Percentiles rank a stretch among this genome's conserved stretches.
These are phyloP conservation scores for Hypoxylon sp. DNA, from an alignment of 2,329 filamentous ascomycete genomes.

Conservation along the genomic window DNA sequence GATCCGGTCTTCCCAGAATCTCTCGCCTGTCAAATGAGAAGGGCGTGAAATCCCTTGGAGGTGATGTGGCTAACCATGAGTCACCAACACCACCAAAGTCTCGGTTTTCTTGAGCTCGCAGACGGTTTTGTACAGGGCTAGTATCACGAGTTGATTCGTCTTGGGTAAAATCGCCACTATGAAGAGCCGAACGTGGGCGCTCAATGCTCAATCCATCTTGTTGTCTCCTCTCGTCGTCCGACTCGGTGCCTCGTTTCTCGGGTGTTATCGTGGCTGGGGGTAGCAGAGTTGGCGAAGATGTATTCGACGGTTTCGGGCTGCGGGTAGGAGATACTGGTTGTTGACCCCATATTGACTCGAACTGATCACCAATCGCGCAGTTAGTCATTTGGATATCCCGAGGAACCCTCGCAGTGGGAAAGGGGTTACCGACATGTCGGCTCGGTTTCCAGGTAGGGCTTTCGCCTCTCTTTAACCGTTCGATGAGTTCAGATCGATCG, in stretches of 20 bases:
- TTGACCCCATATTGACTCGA: slow-evolving; percentile 58
- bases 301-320: slow-evolving; percentile 55
- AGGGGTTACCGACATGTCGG: slow-evolving; percentile 67
- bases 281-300: slow-evolving; percentile 60
- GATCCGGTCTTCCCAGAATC: slow-evolving; percentile 54
- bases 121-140: slow-evolving; percentile 45
- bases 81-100: slow-evolving; percentile 34
- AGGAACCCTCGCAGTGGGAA: slow-evolving; percentile 5
- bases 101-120: slow-evolving; percentile 43
- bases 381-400: slow-evolving; percentile 36
- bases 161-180: slow-evolving; percentile 76
- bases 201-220: slow-evolving; percentile 77
- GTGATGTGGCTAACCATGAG: slow-evolving; percentile 70
- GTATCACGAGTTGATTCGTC: slow-evolving; percentile 53
- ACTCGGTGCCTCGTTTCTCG: slow-evolving; percentile 59
- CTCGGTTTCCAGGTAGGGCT: slow-evolving; percentile 81
- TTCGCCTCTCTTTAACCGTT: slow-evolving; percentile 84
- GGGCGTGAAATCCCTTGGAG: slow-evolving; percentile 66
- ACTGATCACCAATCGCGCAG: slow-evolving; percentile 46
- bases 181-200: slow-evolving; percentile 83
- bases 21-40: slow-evolving; percentile 61
- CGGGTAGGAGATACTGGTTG: slow-evolving; percentile 57
- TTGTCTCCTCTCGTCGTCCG: slow-evolving; percentile 60
- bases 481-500: slow-evolving; percentile 84
- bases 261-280: slow-evolving; percentile 65